These are phyloP conservation scores for Pseudogymnoascus sp. DNA, from an alignment of 2,329 filamentous ascomycete species.

Conservation along the genomic window DNA sequence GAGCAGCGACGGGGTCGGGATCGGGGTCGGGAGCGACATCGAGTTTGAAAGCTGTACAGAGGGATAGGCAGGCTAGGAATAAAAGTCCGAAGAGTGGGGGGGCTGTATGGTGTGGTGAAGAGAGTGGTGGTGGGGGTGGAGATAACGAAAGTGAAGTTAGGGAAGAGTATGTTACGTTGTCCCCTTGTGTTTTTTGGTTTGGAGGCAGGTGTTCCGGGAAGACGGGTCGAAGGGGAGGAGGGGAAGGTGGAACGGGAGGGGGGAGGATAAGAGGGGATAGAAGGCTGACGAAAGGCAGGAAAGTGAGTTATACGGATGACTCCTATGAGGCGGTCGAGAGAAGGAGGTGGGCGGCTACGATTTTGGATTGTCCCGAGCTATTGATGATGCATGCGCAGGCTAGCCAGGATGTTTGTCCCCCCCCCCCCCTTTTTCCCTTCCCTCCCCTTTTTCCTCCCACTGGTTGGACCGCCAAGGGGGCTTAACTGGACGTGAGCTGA, in stretches of 20 bases:
- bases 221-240: background rate
- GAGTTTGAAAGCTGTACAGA: background rate
- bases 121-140: background rate
- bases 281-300: background rate
- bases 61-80: background rate
- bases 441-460: background rate
- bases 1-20: no score
- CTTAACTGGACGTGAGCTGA: no score
- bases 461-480: no score
- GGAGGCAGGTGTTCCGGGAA: no score
- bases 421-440: background rate
- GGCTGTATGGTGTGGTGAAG: background rate
- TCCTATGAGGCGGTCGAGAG: slow-evolving; percentile 30
- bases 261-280: background rate
- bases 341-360: slow-evolving; percentile 41
- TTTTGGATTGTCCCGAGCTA: slow-evolving; percentile 49
- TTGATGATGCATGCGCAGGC: slow-evolving; percentile 51
- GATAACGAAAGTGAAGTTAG: no score
- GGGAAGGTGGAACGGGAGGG: background rate
- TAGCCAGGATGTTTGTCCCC: slow-evolving; percentile 41
- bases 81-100: background rate
- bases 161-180: background rate
- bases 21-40: background rate
- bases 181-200: no score
- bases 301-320: background rate